Conservation (phyloP, 768 basidiomycete genomes). For the Tulasnella sp. region DNA sequence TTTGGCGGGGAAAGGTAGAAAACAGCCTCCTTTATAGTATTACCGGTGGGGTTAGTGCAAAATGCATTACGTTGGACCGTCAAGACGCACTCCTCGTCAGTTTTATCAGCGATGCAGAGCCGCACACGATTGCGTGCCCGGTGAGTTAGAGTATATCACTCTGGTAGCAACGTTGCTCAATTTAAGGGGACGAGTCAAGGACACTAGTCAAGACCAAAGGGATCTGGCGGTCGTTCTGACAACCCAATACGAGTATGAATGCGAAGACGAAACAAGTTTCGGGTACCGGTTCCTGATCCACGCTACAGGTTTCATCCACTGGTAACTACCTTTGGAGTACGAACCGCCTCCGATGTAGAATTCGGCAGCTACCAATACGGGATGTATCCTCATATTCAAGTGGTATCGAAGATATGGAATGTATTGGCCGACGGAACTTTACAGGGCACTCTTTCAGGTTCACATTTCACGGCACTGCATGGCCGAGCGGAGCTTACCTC, state of each 20-base stretch:
- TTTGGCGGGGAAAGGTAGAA: background rate
- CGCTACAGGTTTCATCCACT: background rate
- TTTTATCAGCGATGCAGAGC: background rate
- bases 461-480: background rate
- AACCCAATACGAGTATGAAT: background rate
- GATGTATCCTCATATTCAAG: background rate
- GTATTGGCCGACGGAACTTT: background rate
- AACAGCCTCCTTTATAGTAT: no score
- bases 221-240: background rate
- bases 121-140: background rate
- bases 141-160: background rate
- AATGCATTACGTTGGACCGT: background rate
- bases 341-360: background rate
- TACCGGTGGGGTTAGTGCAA: background rate
- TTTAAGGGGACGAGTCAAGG: background rate
- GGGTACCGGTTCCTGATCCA: background rate
- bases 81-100: background rate
- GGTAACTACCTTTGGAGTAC: background rate
- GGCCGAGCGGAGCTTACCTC: background rate
- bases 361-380: fast-evolving
- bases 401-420: background rate
- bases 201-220: background rate
- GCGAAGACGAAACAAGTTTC: background rate
- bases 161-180: background rate
- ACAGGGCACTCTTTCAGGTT: background rate